A percentile compares a stretch with the other conserved stretches of the same genome.
phyloP scores from a whole-genome alignment of 441 rosid genomes.

The Pelargonium australe region DNA sequence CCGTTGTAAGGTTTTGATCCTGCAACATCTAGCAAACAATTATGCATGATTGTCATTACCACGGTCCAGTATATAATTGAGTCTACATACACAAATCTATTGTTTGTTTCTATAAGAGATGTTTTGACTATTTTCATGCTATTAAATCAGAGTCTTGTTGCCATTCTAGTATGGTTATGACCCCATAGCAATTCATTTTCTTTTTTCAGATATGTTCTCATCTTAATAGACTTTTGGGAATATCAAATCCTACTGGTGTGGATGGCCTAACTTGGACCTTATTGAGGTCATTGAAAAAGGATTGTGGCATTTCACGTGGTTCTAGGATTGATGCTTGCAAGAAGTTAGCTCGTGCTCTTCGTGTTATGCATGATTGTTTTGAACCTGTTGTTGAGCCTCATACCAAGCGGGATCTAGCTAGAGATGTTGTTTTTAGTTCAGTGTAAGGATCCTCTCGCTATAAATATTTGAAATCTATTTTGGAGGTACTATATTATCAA shows the following conservation, averaged over 20 bases:
- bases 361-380: slow-evolving; percentile 38
- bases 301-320: slow-evolving; percentile 22
- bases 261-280: slow-evolving; percentile 40
- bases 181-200: slow-evolving; percentile 5
- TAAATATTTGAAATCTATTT: background rate
- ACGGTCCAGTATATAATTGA: background rate
- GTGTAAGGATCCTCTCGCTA: slow-evolving; percentile 23
- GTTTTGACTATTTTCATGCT: background rate
- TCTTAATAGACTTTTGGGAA: slow-evolving; percentile 37
- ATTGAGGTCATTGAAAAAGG: slow-evolving; percentile 28
- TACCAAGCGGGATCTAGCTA: slow-evolving; percentile 34
- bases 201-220: slow-evolving; percentile 29
- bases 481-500: background rate
- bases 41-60: too few species aligned
- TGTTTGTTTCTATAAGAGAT: background rate
- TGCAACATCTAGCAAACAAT: too few species aligned
- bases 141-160: background rate
- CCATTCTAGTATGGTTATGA: slow-evolving; percentile 9
- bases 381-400: slow-evolving; percentile 36
- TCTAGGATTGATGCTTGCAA: slow-evolving; percentile 22
- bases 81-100: background rate
- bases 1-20: too few species aligned
- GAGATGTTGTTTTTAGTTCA: slow-evolving; percentile 33
- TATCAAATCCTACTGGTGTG: slow-evolving; percentile 30
- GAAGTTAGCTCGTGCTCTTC: slow-evolving; percentile 29